phyloP scores from a whole-genome alignment of 2,329 filamentous ascomycete species.

The Endoconidiophora laricicola region DNA sequence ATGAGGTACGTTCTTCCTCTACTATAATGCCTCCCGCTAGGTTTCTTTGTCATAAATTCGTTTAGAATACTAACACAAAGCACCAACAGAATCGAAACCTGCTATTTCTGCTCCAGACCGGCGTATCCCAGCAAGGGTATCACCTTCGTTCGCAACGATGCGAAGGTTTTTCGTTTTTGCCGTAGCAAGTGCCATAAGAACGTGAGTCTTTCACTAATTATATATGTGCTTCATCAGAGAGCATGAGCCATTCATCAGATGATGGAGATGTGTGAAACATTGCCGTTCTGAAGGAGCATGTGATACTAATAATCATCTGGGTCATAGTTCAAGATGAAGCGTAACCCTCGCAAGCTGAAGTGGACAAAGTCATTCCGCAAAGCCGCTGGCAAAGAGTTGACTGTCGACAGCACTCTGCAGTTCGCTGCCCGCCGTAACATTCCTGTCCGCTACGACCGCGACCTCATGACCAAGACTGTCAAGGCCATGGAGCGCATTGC shows the following conservation, averaged over 20 bases:
- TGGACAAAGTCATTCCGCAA: constrained; percentile 93
- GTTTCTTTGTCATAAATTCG: not conserved
- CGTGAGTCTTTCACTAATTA: constrained; percentile 20
- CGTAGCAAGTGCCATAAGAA: constrained; percentile 44
- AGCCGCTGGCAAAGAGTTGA: constrained; percentile 66
- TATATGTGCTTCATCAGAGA: not conserved
- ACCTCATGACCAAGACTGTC: constrained; percentile 72
- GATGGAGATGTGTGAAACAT: no score
- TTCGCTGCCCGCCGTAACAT: constrained; percentile 89
- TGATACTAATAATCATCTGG: not conserved
- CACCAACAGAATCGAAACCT: constrained; percentile 25
- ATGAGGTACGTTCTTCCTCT: constrained; percentile 13
- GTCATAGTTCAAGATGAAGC: constrained; percentile 80
- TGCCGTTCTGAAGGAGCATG: no score
- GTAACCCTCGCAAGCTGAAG: constrained; percentile 88
- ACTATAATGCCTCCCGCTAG: not conserved
- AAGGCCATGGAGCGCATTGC: constrained; percentile 80
- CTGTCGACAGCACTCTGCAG: constrained; percentile 82
- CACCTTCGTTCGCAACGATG: constrained; percentile 33
- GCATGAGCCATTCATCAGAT: not conserved
- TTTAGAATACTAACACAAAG: not conserved
- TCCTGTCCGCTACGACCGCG: constrained; percentile 88
- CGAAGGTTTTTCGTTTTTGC: constrained; percentile 38
- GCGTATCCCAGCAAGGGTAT: constrained; percentile 41
- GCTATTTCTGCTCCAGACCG: constrained; percentile 31